phyloP scores from a whole-genome alignment of 495 filamentous ascomycete genomes.

The Penicillium cinerascens region DNA sequence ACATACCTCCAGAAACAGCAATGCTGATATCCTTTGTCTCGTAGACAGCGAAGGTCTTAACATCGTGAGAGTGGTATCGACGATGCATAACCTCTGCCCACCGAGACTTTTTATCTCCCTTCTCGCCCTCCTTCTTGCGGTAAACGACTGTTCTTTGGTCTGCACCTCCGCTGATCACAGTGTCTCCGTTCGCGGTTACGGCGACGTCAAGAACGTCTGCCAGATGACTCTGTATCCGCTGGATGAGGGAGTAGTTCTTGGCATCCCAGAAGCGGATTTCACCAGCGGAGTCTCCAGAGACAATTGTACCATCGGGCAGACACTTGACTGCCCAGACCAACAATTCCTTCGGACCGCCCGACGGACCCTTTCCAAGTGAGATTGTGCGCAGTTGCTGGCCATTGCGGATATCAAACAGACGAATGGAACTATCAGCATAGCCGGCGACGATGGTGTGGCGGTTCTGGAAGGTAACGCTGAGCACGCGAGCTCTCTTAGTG shows the following conservation, averaged over 20 bases:
- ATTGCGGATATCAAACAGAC: slow-evolving; percentile 81
- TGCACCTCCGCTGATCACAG: slow-evolving; percentile 87
- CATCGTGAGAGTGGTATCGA: slow-evolving; percentile 85
- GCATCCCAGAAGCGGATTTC: slow-evolving; percentile 92
- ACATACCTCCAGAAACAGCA: slow-evolving; percentile 84
- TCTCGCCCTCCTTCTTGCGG: slow-evolving; percentile 52
- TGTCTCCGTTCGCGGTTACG: slow-evolving; percentile 72
- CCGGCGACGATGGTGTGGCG: slow-evolving; percentile 80
- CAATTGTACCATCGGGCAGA: slow-evolving; percentile 79
- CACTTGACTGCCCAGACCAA: slow-evolving; percentile 92
- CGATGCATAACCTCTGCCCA: slow-evolving; percentile 85
- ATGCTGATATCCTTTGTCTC: slow-evolving; percentile 81
- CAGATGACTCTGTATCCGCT: slow-evolving; percentile 78
- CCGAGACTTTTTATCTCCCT: slow-evolving; percentile 54
- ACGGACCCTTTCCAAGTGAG: slow-evolving; percentile 73
- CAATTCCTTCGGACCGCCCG: slow-evolving; percentile 73
- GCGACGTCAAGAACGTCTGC: slow-evolving; percentile 88
- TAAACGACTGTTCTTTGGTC: slow-evolving; percentile 84
- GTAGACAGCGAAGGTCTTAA: slow-evolving; percentile 90
- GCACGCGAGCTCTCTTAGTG: slow-evolving; percentile 76
- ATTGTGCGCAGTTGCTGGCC: slow-evolving; percentile 72
- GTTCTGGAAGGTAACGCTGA: slow-evolving; percentile 86
- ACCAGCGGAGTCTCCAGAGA: slow-evolving; percentile 92
- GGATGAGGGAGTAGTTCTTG: slow-evolving; percentile 79
- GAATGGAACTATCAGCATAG: slow-evolving; percentile 87